Conservation (phyloP, 108 stramenopile species). For the Chaetoceros muelleri region DNA sequence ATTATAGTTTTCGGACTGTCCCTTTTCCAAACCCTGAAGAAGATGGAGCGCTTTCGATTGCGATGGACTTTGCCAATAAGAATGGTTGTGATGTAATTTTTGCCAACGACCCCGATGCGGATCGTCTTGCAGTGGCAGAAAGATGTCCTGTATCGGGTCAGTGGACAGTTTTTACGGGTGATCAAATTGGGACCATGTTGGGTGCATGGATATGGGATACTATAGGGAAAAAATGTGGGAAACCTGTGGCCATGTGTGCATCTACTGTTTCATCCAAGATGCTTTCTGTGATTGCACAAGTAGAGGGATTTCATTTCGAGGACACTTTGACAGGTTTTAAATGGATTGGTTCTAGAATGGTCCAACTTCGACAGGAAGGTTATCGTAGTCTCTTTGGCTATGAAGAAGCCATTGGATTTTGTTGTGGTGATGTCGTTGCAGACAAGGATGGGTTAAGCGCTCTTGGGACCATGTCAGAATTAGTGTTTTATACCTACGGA, state of each 20-base stretch:
- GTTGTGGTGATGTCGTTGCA: slow-evolving; percentile 79
- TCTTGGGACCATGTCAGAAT: slow-evolving; percentile 71
- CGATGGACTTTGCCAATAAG: slow-evolving; percentile 60
- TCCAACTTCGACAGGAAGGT: slow-evolving; percentile 51
- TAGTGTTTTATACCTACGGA: slow-evolving; percentile 55
- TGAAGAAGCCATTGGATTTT: slow-evolving; percentile 97
- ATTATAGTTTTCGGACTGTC: slow-evolving; percentile 91
- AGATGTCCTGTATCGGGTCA: slow-evolving; percentile 32
- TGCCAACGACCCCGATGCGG: slow-evolving; percentile 98
- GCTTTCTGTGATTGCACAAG: slow-evolving; percentile 68
- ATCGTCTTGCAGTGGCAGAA: slow-evolving; percentile 94
- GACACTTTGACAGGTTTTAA: slow-evolving; percentile 96
- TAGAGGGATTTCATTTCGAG: slow-evolving; percentile 86
- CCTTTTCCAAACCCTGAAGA: slow-evolving; percentile 97
- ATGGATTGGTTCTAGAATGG: slow-evolving; percentile 82
- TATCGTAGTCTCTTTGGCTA: slow-evolving; percentile 80
- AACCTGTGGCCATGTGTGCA: slow-evolving; percentile 85
- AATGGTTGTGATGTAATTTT: slow-evolving; percentile 70
- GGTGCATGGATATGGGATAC: slow-evolving; percentile 85
- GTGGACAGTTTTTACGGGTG: slow-evolving; percentile 91
- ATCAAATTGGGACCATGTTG: slow-evolving; percentile 91
- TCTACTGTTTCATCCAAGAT: slow-evolving; percentile 92
- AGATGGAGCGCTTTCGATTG: slow-evolving; percentile 85
- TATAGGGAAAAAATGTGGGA: slow-evolving; percentile 45
- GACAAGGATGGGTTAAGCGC: slow-evolving; percentile 91